Percentiles rank a stretch among this genome's conserved stretches.
Conservation (phyloP, 2,329 filamentous ascomycete genomes). For the Monosporascus ibericus region DNA sequence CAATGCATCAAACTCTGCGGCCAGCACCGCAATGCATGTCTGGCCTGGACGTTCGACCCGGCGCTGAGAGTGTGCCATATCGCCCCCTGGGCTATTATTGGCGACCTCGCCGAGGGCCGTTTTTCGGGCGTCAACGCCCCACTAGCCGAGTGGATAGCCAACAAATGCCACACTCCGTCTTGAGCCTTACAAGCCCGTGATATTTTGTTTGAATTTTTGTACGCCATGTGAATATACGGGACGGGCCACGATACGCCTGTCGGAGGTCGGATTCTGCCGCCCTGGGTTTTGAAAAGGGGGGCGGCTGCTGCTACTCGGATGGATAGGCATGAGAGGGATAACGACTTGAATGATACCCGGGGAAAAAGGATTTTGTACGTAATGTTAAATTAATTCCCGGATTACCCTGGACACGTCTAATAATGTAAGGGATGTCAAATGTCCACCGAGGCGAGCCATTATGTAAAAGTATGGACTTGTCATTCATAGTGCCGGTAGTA, state of each 20-base stretch:
- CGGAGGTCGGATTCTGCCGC: not conserved
- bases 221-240: not conserved
- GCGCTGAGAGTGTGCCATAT: constrained; percentile 33
- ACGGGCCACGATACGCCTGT: not conserved
- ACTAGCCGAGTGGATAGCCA: constrained; percentile 18
- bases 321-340: not conserved
- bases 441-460: not conserved
- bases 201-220: not conserved
- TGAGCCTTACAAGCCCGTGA: not conserved
- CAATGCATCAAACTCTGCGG: constrained; percentile 39
- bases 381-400: not conserved
- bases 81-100: constrained; percentile 46
- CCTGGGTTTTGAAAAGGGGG: not conserved
- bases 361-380: not conserved
- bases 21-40: constrained; percentile 31
- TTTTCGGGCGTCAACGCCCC: constrained; percentile 34
- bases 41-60: constrained; percentile 47
- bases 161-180: constrained; percentile 18
- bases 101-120: constrained; percentile 26
- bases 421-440: too few species aligned
- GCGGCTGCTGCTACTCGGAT: not conserved
- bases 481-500: too few species aligned
- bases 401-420: not conserved
- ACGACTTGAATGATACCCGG: not conserved
- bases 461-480: too few species aligned